phyloP scores from a whole-genome alignment of 2,329 filamentous ascomycete genomes.

The Phialocephala sp. region DNA sequence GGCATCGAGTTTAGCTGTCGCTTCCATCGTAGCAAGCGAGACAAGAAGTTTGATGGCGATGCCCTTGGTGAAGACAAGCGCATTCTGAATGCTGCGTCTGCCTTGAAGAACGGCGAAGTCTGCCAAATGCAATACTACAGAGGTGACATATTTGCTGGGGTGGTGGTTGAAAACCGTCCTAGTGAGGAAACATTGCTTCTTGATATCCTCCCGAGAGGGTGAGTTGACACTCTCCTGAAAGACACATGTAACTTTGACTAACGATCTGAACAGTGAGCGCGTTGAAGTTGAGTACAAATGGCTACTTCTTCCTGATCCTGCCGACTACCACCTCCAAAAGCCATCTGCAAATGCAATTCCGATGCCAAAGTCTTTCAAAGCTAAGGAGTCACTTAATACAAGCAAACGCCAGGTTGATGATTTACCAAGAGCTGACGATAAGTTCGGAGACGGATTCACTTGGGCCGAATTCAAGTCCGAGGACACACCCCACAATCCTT shows the following conservation, averaged over 20 bases:
- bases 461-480: conserved; percentile 82
- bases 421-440: conserved; percentile 67
- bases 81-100: conserved; percentile 70
- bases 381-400: conserved; percentile 70
- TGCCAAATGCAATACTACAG: conserved; percentile 86
- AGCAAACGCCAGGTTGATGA: conserved; percentile 65
- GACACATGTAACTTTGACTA: conserved; percentile 44
- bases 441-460: conserved; percentile 69
- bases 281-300: conserved; percentile 87
- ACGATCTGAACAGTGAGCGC: conserved; percentile 62
- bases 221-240: conserved; percentile 47
- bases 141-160: conserved; percentile 88
- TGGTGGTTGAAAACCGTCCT: conserved; percentile 81
- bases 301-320: conserved; percentile 73
- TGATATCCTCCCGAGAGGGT: conserved; percentile 85
- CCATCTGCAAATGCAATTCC: conserved; percentile 75
- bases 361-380: conserved; percentile 67
- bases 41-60: conserved; percentile 74
- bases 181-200: conserved; percentile 79
- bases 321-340: conserved; percentile 74
- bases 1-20: conserved; percentile 94
- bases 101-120: conserved; percentile 73
- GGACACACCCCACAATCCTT: conserved; percentile 60
- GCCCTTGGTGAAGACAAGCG: conserved; percentile 72
- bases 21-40: conserved; percentile 88